Base-by-base conservation (phyloP, 768 basidiomycete genomes). In the Paxillus rubicundulus region DNA sequence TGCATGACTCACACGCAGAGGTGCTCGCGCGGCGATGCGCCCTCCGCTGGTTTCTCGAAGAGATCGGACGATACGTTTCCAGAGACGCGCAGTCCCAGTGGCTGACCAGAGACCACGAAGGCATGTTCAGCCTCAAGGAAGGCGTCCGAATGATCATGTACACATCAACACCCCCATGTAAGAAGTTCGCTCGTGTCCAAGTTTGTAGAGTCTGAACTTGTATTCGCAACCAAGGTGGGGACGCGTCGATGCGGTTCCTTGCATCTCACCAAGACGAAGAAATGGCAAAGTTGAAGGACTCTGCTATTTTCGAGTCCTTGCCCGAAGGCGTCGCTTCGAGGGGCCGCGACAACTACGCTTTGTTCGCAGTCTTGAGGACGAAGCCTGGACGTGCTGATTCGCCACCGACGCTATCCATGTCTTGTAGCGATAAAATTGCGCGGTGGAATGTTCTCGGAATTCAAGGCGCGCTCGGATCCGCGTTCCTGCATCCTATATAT, bases 321-420 rank as follows among this genome's bases (percentile, higher is more conserved):
- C 64, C 75, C 3, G 53, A 71, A 1, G 70, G 64, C 36, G 61
- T 65, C 9, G 74, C 81, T 1, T 79, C 87, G 1, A 73, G 96
- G 50, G 95, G 95, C 4, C 78, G 95, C 17, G 83, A 89, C 60
- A 84, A 89, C 47, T 98, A 96, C 66, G 60, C 80, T 5, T 74
- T 85, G 16, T 71, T 83, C 18, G 88, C 91, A 5, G 85, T 87
- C 9, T 71, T 98, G 41, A 88, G 95, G 30, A 97, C 96, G 1
- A 98, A 98, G 64, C 95, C 95, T 5, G 96, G 93, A 2, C 83
- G 95, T 47, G 88, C 91, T 0, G 95, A 98, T 64, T 87, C 93
- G 0, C 85, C 85, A 0, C 84, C 84, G 0, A 92, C 95, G 1
- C 66, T 81, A 0, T 91, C 81, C 61, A 90, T 97, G 86, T 92